Evolutionary conservation across 2,329 filamentous ascomycete genomes (phyloP).

Genomic region (Daldinia sp.): DNA sequence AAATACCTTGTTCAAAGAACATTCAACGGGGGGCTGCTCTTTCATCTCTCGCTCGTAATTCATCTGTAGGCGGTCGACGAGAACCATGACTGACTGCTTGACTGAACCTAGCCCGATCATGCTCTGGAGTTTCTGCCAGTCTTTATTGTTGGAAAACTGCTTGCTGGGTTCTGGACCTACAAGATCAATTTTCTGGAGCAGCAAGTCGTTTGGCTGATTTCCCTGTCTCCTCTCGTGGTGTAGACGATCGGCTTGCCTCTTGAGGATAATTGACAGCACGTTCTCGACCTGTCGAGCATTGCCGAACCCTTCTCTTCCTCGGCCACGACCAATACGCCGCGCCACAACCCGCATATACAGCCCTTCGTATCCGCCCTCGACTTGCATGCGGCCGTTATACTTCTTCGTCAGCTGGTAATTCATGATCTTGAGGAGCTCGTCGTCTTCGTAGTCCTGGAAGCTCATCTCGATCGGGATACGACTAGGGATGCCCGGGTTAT

Average conservation of each 20-base stretch:
- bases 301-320: constrained; percentile 76
- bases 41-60: constrained; percentile 49
- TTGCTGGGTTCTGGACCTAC: constrained; percentile 64
- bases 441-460: constrained; percentile 77
- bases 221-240: constrained; percentile 58
- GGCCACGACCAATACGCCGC: constrained; percentile 70
- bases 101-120: constrained; percentile 47
- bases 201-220: constrained; percentile 64
- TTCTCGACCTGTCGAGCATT: constrained; percentile 75
- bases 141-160: constrained; percentile 37
- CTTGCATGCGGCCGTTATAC: constrained; percentile 55
- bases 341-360: constrained; percentile 72
- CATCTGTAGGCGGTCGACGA: constrained; percentile 54
- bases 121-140: constrained; percentile 51
- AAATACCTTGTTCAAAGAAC: constrained; percentile 49
- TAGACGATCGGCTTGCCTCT: constrained; percentile 70
- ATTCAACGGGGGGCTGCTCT: constrained; percentile 45
- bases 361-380: constrained; percentile 54
- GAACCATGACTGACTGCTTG: constrained; percentile 53
- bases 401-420: constrained; percentile 64
- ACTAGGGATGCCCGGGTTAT: constrained; percentile 78
- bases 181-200: constrained; percentile 74
- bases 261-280: constrained; percentile 62
- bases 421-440: constrained; percentile 73
- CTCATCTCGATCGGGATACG: constrained; percentile 74